Evolutionary conservation across 2,329 filamentous ascomycete genomes (phyloP).

Genomic region (Talaromyces sp.): DNA sequence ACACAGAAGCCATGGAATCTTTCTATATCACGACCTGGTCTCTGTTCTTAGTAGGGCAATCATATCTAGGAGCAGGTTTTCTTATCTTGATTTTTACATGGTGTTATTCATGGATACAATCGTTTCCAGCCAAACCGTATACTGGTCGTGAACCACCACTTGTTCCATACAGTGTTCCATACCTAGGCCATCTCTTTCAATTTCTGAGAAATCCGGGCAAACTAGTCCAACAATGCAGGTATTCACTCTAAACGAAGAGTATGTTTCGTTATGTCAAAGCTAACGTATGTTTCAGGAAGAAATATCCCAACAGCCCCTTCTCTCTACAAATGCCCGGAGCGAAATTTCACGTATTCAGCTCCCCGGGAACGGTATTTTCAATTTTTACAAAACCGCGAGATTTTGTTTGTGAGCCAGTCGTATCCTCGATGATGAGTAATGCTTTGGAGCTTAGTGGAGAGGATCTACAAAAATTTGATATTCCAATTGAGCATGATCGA

Average conservation of each 20-base stretch:
- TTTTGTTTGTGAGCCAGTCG: slow-evolving; percentile 17
- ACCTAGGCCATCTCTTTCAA: slow-evolving; percentile 16
- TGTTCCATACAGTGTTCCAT: slow-evolving; percentile 12
- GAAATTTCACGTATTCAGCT: slow-evolving; percentile 18
- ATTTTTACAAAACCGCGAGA: slow-evolving; percentile 17
- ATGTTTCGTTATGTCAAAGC: not conserved
- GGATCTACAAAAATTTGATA: slow-evolving; percentile 15
- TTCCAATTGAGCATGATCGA: slow-evolving; percentile 12
- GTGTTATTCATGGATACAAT: not conserved
- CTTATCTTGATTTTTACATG: not conserved
- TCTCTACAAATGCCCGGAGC: slow-evolving; percentile 16
- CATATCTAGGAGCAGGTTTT: not conserved
- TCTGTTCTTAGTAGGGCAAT: not conserved
- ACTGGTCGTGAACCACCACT: slow-evolving; percentile 13
- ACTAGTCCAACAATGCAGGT: slow-evolving; percentile 12
- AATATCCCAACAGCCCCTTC: slow-evolving; percentile 15
- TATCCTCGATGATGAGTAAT: slow-evolving; percentile 19
- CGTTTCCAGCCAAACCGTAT: not conserved
- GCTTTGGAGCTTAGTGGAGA: slow-evolving; percentile 9
- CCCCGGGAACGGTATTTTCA: slow-evolving; percentile 10
- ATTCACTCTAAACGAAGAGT: not conserved
- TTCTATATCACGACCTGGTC: not conserved
- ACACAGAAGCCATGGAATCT: not conserved
- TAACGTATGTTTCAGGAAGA: slow-evolving; percentile 2
- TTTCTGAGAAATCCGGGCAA: slow-evolving; percentile 11